Conservation (phyloP, 2,329 filamentous ascomycete species). For the Herpotrichia juniperi region DNA sequence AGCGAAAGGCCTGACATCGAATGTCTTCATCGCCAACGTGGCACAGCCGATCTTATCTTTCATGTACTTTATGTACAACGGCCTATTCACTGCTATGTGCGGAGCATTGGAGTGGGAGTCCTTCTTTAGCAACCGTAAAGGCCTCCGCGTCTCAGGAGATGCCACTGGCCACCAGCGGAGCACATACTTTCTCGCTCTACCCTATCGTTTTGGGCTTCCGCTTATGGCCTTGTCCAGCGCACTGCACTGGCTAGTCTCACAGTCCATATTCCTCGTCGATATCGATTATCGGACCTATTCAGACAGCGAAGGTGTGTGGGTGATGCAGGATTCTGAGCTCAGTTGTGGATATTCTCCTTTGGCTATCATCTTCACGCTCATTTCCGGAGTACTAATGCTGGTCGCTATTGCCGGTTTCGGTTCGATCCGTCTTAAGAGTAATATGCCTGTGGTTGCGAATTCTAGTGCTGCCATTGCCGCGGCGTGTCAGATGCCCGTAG, state of each 20-base stretch:
- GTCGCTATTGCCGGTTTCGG: background rate
- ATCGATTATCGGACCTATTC: background rate
- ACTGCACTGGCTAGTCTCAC: constrained; percentile 3
- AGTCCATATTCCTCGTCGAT: constrained; percentile 4
- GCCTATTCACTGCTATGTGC: constrained; percentile 53
- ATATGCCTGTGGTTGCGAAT: background rate
- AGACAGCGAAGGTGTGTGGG: background rate
- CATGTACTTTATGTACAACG: constrained; percentile 50
- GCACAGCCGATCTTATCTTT: constrained; percentile 54
- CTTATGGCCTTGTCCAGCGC: background rate
- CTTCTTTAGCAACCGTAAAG: constrained; percentile 16
- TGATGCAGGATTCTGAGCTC: background rate
- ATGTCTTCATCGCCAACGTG: constrained; percentile 48
- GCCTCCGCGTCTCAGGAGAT: background rate
- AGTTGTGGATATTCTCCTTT: background rate
- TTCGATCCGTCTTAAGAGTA: background rate
- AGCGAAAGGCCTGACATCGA: background rate
- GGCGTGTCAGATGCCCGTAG: background rate
- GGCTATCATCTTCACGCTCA: constrained; percentile 1
- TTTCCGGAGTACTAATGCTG: background rate
- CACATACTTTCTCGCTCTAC: constrained; percentile 5
- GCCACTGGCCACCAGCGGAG: background rate
- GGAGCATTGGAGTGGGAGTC: constrained; percentile 53
- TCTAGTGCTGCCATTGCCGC: constrained; percentile 1
- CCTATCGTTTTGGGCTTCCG: background rate